Evolutionary conservation across 2,329 filamentous ascomycete genomes (phyloP), one percentile per base, ranked within the genome.

Genomic region (Talaromyces funiculosus): DNA sequence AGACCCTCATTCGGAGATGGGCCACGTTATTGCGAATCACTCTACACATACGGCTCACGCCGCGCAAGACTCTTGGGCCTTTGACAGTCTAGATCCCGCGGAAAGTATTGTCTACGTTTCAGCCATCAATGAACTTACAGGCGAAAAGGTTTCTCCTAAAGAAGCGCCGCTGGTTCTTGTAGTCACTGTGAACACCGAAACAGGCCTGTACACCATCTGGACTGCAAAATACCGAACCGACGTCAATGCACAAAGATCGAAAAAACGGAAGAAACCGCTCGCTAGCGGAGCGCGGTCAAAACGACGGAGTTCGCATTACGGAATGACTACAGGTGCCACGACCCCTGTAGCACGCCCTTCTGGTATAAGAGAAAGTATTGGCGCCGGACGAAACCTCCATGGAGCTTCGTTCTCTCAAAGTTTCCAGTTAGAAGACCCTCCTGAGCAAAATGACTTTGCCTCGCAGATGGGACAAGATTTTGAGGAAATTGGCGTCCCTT

Each of bases 81-180:
- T 80, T 61, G 80, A 84, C 64, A 84, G 90, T 20, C 81, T 97
- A 37, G 86, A 92, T 66, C 82, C 86, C 14, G 83, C 86, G 1
- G 93, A 97, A 70, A 89, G 94, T 70, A 86, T 97, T 55, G 75
- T 97, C 1, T 93, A 96, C 69, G 82, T 96, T 10, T 91, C 93
- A 65, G 77, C 86, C 18, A 81, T 83, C 59, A 83, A 89, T n/a
- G 78, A 78, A 54, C 71, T 70, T 59, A 61, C 67, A 18, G 65
- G 62, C 12, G 65, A 59, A 1, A 65, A 62, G 49, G 63, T 66
- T 26, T 67, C 67, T 35, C 69, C 66, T 20, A 77, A 76, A 51
- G 77, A 78, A 57, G 77, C 81, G 31, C 80, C 81, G 18, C 76
- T 97, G 26, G 83, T 89, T 10, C 78, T 97, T 60, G 87, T 90